A percentile compares a stretch with the other conserved stretches of the same genome.
Conservation (phyloP, 2,329 filamentous ascomycete species). For the Diaporthe sp. region DNA sequence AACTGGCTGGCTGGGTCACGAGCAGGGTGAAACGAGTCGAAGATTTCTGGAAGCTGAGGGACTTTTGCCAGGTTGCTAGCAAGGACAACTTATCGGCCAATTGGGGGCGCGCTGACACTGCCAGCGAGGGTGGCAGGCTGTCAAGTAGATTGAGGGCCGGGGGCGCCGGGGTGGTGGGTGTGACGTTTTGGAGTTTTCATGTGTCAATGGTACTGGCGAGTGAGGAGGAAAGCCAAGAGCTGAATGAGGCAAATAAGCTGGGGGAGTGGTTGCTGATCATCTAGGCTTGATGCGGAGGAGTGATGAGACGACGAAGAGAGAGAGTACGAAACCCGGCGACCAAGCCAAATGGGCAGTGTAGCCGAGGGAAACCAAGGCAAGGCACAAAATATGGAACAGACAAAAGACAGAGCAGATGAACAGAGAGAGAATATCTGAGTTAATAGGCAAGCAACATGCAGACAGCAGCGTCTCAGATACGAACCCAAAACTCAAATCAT, state of each 20-base stretch:
- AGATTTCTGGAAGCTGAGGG: slow-evolving; percentile 28
- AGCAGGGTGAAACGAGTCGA: slow-evolving; percentile 28
- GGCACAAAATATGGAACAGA: background rate
- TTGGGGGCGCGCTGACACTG: background rate
- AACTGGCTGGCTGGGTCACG: slow-evolving; percentile 19
- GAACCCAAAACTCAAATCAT: background rate
- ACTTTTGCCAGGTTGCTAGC: slow-evolving; percentile 10
- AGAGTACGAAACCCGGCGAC: background rate
- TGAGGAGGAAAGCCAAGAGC: slow-evolving; percentile 9
- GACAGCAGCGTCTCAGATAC: slow-evolving; percentile 4
- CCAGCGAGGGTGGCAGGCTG: background rate
- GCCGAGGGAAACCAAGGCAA: background rate
- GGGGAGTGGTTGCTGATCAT: slow-evolving; percentile 9
- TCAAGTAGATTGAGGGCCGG: background rate
- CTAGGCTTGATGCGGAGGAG: slow-evolving; percentile 20
- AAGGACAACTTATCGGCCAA: slow-evolving; percentile 3
- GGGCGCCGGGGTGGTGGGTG: background rate
- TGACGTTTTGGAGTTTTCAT: slow-evolving; percentile 31
- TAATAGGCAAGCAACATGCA: background rate
- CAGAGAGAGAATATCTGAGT: background rate
- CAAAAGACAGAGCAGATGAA: background rate
- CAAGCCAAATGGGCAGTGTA: background rate
- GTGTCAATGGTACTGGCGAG: slow-evolving; percentile 27
- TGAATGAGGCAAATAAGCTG: slow-evolving; percentile 11
- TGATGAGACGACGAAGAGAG: slow-evolving; percentile 11